These are phyloP conservation scores for Leptomonas pyrrhocoris DNA, from an alignment of 208 protist genomes.

Conservation along the genomic window DNA sequence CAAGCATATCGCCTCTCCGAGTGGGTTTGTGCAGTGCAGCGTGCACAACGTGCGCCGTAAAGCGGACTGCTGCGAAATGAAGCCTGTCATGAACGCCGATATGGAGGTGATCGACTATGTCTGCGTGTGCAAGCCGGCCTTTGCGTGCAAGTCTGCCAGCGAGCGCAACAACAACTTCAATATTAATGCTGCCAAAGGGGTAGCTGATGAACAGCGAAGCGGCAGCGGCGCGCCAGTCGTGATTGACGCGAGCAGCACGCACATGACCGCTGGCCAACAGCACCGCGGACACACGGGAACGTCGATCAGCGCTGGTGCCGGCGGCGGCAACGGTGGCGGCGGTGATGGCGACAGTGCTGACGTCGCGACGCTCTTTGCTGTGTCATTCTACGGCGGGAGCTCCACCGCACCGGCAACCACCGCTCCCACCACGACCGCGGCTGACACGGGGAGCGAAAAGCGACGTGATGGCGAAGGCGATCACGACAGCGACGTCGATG, in stretches of 20 bases:
- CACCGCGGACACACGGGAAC: background rate
- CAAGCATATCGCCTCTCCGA: constrained; percentile 6
- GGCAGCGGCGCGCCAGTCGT: background rate
- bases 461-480: too few relatives aligned
- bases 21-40: constrained; percentile 57
- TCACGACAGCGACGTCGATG: background rate
- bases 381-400: constrained; percentile 18
- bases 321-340: background rate
- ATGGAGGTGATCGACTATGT: constrained; percentile 60
- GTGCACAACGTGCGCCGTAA: constrained; percentile 56
- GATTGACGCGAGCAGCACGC: constrained; percentile 30
- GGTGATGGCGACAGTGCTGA: background rate
- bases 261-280: constrained; percentile 13
- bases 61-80: constrained; percentile 50
- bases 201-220: background rate
- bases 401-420: background rate
- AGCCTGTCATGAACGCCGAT: constrained; percentile 69
- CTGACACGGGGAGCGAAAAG: background rate
- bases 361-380: constrained; percentile 26
- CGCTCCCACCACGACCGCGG: background rate
- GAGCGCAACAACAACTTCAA: background rate
- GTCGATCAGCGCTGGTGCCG: background rate
- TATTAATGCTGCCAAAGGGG: background rate
- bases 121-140: constrained; percentile 54
- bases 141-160: constrained; percentile 35